Percentiles rank a stretch among this genome's conserved stretches.
Evolutionary conservation across 495 filamentous ascomycete species (phyloP).

Genomic region (Penicillium parvum): DNA sequence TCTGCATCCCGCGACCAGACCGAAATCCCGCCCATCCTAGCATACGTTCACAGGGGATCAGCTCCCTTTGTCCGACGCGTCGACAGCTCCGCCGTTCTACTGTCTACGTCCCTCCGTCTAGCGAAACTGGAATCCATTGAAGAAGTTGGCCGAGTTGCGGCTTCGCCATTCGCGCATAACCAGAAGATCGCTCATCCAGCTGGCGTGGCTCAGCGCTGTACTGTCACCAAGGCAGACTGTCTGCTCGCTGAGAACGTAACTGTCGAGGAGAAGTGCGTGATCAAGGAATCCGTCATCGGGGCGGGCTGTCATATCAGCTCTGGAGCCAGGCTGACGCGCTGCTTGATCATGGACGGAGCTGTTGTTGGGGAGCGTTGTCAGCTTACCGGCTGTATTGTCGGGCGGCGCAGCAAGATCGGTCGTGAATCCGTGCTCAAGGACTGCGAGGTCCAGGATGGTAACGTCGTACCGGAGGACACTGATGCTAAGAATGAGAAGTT

Average conservation of each 20-base stretch:
- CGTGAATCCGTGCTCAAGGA: constrained; percentile 72
- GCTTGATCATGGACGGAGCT: constrained; percentile 86
- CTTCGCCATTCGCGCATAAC: constrained; percentile 68
- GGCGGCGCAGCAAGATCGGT: constrained; percentile 69
- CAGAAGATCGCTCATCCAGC: constrained; percentile 78
- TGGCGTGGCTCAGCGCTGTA: constrained; percentile 67
- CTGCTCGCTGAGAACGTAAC: constrained; percentile 82
- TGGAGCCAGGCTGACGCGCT: constrained; percentile 74
- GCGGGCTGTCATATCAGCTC: constrained; percentile 76
- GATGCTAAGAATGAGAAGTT: constrained; percentile 84
- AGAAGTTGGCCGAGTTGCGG: constrained; percentile 49
- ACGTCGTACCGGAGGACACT: constrained; percentile 73
- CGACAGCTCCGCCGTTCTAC: constrained; percentile 76
- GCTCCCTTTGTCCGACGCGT: constrained; percentile 74
- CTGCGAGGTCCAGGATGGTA: constrained; percentile 84
- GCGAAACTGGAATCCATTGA: constrained; percentile 72
- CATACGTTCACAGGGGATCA: constrained; percentile 61
- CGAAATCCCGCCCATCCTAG: constrained; percentile 62
- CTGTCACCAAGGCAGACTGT: constrained; percentile 69
- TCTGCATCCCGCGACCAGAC: constrained; percentile 14
- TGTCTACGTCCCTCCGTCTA: constrained; percentile 76
- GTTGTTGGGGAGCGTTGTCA: constrained; percentile 71
- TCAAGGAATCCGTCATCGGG: constrained; percentile 86
- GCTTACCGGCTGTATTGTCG: constrained; percentile 78
- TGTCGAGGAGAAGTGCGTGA: constrained; percentile 73